A percentile compares a stretch with the other conserved stretches of the same genome.
phyloP scores from a whole-genome alignment of 2,329 filamentous ascomycete genomes.

The Macrophomina pseudophaseolina region DNA sequence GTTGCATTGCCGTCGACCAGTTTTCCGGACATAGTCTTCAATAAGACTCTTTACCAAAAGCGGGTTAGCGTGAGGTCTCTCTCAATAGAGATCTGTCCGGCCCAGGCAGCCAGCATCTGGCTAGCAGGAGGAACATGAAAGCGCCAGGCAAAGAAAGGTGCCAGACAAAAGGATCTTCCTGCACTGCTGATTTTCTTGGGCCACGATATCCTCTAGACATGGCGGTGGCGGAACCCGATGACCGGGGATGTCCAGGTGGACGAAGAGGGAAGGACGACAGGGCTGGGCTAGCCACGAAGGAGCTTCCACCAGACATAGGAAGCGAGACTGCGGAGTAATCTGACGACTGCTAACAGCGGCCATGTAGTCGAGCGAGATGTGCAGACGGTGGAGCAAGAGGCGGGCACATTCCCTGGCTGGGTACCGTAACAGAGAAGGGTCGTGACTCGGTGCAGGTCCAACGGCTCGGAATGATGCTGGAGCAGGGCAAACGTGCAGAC shows the following conservation, averaged over 20 bases:
- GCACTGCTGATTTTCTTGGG: neutral
- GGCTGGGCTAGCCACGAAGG: neutral
- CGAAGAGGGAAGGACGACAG: neutral
- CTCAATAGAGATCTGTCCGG: neutral
- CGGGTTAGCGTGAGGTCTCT: neutral
- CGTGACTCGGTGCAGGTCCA: too few relatives aligned
- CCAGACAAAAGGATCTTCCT: neutral
- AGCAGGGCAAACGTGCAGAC: too few relatives aligned
- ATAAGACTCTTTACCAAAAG: slow-evolving; percentile 27
- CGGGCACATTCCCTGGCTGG: too few relatives aligned
- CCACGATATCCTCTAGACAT: neutral
- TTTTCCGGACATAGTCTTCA: slow-evolving; percentile 33
- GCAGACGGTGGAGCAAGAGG: too few relatives aligned
- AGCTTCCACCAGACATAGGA: neutral
- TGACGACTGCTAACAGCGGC: too few relatives aligned
- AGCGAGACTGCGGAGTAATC: too few relatives aligned
- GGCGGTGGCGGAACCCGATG: neutral
- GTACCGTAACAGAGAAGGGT: too few relatives aligned
- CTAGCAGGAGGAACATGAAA: neutral
- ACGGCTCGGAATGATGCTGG: neutral
- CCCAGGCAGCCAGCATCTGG: neutral
- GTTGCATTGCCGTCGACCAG: neutral
- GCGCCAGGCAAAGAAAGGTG: neutral
- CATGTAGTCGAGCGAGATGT: too few relatives aligned
- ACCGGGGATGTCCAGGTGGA: neutral